These are phyloP conservation scores for Chiua sp. DNA, from an alignment of 1,284 basidiomycete genomes.

Conservation along the genomic window DNA sequence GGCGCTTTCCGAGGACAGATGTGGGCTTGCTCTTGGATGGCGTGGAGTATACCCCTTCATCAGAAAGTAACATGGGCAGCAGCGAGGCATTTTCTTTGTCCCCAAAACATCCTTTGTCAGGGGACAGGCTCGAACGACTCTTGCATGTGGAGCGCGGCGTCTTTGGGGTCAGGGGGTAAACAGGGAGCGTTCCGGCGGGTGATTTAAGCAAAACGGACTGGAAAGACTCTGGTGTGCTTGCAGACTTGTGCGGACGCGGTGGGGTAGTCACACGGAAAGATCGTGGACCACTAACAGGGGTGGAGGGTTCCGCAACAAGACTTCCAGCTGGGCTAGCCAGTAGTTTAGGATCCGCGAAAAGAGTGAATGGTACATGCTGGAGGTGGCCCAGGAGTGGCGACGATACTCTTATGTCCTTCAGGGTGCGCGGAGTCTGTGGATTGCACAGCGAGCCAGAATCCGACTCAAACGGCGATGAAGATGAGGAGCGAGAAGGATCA, in stretches of 20 bases:
- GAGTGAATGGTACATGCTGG: conserved; percentile 33
- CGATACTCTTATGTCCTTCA: not conserved
- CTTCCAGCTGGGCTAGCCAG: conserved; percentile 1
- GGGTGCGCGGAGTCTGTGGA: conserved; percentile 1
- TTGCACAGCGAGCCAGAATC: conserved; percentile 12
- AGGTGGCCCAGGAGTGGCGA: conserved; percentile 35
- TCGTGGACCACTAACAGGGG: conserved; percentile 24
- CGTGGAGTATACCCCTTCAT: conserved; percentile 41
- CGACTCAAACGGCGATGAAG: conserved; percentile 8
- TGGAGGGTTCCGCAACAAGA: conserved; percentile 26
- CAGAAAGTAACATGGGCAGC: conserved; percentile 33
- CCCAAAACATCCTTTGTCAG: conserved; percentile 34
- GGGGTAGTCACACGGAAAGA: conserved; percentile 28
- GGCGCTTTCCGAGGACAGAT: conserved; percentile 49
- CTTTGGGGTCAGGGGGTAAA: conserved; percentile 30
- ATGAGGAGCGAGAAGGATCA: conserved; percentile 8
- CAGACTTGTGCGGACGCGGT: conserved; percentile 36
- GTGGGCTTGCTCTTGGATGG: conserved; percentile 24
- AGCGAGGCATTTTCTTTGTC: conserved; percentile 58
- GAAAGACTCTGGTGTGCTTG: conserved; percentile 37
- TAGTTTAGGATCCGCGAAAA: not conserved
- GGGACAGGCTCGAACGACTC: conserved; percentile 24
- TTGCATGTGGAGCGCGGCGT: conserved; percentile 27
- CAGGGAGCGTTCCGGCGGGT: conserved; percentile 32
- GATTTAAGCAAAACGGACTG: conserved; percentile 38